Evolutionary conservation across 495 filamentous ascomycete genomes (phyloP), one percentile per base, ranked within the genome.

Genomic region (Neurospora tetraspora): DNA sequence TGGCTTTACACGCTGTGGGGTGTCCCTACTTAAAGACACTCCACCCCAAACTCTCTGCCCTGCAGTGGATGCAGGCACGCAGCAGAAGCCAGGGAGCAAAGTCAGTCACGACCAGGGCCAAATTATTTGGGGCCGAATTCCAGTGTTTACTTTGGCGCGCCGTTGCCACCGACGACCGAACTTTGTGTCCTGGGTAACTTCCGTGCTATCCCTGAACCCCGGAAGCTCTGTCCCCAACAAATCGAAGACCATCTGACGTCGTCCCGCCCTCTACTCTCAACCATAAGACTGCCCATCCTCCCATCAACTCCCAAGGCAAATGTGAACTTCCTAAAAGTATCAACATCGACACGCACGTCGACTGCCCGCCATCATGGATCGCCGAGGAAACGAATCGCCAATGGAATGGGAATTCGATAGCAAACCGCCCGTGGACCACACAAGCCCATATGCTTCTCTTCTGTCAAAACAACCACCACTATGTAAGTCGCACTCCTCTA

Each of bases 401-500:
- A 86, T 86, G 85, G 85, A 86, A 70, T 86, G 84, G 83, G 83
- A 86, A 70, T 85, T 84, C 78, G 79, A 85, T 73, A 77, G 77
- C 61, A 43, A 78, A 61, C 83, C 78, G 4, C 82, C 83, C 0
- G 76, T 86, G 70, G 85, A 86, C 76, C 78, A 77, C 11, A 81
- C 83, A 4, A 86, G 85, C 71, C 85, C 84, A 0, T 86, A 84
- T 75, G 82, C 80, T 23, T 78, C 81, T 76, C 78, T 82, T 1
- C 27, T 34, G 27, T 71, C 80, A 9, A 34, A 65, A 6, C 80
- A 73, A 71, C 61, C 36, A 37, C 61, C 74, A 38, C 73, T 74
- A 20, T 69, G 80, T 81, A 74, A 74, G 80, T 75, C 68, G 16
- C 9, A 65, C 27, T 31, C 12, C 12, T 31, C 23, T 61, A 31